phyloP scores from a whole-genome alignment of 805 yeast genomes.

The Suhomyces canberraensis region DNA sequence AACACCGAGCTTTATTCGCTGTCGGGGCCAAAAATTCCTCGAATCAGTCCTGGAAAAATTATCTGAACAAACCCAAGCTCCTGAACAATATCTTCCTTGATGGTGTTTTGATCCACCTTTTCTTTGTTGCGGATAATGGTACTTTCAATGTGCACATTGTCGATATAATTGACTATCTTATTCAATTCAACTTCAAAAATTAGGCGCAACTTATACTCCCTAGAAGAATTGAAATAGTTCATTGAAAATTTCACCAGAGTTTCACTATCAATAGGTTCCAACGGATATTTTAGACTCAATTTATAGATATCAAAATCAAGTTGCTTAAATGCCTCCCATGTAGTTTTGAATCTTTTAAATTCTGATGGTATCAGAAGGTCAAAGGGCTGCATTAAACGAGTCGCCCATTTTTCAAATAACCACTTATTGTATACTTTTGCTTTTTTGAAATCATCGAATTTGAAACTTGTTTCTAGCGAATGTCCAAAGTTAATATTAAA shows the following conservation, averaged over 20 bases:
- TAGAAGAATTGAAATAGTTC: slow-evolving; percentile 15
- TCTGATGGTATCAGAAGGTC: not conserved
- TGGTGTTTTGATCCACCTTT: not conserved
- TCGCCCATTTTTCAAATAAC: not conserved
- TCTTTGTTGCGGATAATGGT: not conserved
- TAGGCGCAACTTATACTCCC: slow-evolving; percentile 12
- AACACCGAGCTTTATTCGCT: too few relatives aligned
- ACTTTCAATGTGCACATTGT: not conserved
- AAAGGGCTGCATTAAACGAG: not conserved
- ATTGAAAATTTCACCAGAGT: slow-evolving; percentile 10
- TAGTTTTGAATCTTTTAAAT: slow-evolving; percentile 13
- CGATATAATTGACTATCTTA: not conserved
- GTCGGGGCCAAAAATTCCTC: too few relatives aligned
- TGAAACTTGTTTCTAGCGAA: not conserved
- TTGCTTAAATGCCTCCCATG: slow-evolving; percentile 17
- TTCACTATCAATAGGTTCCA: slow-evolving; percentile 10
- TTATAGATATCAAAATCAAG: slow-evolving; percentile 31
- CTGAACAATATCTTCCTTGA: slow-evolving; percentile 1
- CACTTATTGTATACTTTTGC: not conserved
- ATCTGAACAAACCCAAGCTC: slow-evolving; percentile 1
- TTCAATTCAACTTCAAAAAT: slow-evolving; percentile 3
- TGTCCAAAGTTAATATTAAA: slow-evolving; percentile 3
- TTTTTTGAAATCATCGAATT: not conserved
- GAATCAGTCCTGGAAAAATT: not conserved
- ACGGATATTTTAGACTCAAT: slow-evolving; percentile 27